Base-by-base conservation (phyloP, 1,139 yeast species). In the Pichia sorboxylosa region DNA sequence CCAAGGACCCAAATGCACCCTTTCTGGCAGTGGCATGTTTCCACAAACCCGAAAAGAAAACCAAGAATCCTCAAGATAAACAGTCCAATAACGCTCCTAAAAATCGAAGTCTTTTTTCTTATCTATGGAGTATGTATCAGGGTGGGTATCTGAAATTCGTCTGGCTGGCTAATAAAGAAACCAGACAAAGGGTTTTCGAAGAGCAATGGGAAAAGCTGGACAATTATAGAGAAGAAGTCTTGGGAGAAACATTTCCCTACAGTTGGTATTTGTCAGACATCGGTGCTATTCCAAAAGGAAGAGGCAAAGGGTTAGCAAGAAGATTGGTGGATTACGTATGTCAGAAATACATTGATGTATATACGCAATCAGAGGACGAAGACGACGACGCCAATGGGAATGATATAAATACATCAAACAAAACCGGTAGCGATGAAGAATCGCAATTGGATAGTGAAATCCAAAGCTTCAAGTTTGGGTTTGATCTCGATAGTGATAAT, bases 11-110 rank as follows among this genome's bases (percentile, higher is more conserved):
- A 3, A 44, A 52, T 18, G 51, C 50, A 13, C 57, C 58, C 17
- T 75, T 72, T 48, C 70, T 74, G 45, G 78, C 80, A 3, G 77
- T 74, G 18, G 76, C 79, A 6, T 60, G 75, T 30, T 75, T 80
- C 73, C 63, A 76, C 35, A 61, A 65, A 24, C 82, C 82, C 2
- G 58, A 56, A 34, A 46, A 49, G 33, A 62, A 58, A 29, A 21
- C 28, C 54, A 62, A 13, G 38, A 64, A 59, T 26, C 13, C 26
- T 9, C 14, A 17, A 8, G 11, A 8, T 11, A 13, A 10, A 7
- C 6, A 24, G 6, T 6, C n/a, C 21, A 17, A 28, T 4, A 17
- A 13, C n/a, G 29, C 37, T 4, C 37, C 40, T 19, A 30, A 44
- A 7, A 41, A 27, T 19, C n/a, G 43, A 29, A 43, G 48, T 13